Conservation (phyloP, 208 protist species). For the Lotmaria passim region DNA sequence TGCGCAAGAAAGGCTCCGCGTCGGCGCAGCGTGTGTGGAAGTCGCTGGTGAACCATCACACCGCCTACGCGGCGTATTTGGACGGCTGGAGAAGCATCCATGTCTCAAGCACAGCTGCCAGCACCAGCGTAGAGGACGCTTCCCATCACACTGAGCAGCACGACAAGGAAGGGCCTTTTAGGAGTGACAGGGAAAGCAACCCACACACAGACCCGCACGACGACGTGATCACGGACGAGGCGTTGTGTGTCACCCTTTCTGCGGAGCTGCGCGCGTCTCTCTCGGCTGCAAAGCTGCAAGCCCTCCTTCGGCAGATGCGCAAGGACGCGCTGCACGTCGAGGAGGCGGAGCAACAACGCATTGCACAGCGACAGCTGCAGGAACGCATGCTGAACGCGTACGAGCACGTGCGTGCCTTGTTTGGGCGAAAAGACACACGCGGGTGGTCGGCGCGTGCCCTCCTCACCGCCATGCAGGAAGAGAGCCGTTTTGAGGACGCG, state of each 20-base stretch:
- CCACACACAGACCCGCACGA: not conserved
- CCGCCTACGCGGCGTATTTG: constrained; percentile 43
- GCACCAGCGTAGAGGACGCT: no score
- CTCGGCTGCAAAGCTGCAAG: constrained; percentile 54
- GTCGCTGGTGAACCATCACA: constrained; percentile 38
- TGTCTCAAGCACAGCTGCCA: not conserved
- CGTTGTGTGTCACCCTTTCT: constrained; percentile 43
- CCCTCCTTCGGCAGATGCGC: constrained; percentile 71
- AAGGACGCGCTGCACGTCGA: constrained; percentile 52
- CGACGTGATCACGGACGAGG: not conserved
- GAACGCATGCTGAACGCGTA: constrained; percentile 75
- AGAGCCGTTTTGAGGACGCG: constrained; percentile 72
- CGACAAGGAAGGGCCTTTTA: no score
- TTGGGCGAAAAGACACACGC: constrained; percentile 42
- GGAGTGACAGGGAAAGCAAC: no score
- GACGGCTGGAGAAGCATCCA: constrained; percentile 5
- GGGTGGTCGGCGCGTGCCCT: constrained; percentile 45
- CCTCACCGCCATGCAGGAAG: constrained; percentile 46
- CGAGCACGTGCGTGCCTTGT: constrained; percentile 70
- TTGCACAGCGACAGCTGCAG: constrained; percentile 55
- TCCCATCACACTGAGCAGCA: no score
- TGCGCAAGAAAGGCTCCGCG: constrained; percentile 23
- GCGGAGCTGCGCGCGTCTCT: constrained; percentile 67
- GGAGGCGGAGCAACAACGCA: constrained; percentile 43
- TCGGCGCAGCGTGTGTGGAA: constrained; percentile 33